Base-by-base conservation (phyloP, 2,329 filamentous ascomycete genomes). In the Neonectria punicea region DNA sequence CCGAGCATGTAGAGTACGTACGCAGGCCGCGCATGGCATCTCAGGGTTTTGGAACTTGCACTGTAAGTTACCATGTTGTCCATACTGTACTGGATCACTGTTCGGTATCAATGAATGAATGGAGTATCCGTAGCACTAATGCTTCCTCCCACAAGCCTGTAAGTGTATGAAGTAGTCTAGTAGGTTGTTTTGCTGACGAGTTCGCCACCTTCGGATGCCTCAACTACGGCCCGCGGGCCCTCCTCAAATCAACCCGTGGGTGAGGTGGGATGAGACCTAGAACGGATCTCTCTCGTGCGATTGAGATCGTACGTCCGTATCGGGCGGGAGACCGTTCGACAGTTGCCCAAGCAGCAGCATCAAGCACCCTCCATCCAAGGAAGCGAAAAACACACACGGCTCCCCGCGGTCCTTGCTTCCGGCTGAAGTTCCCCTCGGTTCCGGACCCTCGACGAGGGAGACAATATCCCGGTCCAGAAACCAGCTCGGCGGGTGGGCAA, bases 401-500 rank as follows among this genome's bases (percentile, higher is more conserved):
- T 20, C 53, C 13, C 53, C 32, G 57, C 57, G 39, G 53, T 22
- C 62, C 47, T 61, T 57, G 58, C 62, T 56, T 51, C 28, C 57
- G 53, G 53, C 41, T 47, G 53, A 16, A 30, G n/a, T 51, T 63
- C 28, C 57, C 53, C 58, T 59, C 47, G 47, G 55, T 58, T 51
- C 51, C 47, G 51, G 36, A 50, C 41, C 36, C 57, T 28, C 34
- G 46, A 53, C 28, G 54, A 58, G 53, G 53, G 61, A 61, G 67
- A 58, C 58, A 51, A 68, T 58, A 34, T 36, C 51, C 47, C 47
- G 51, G 32, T 22, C 58, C 18, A 43, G 41, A 55, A 44, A 60
- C 61, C 61, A 64, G 62, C 58, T 58, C 50, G 65, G 67, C 36
- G 59, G 70, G 62, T 64, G 70, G 58, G 67, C 44, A 36, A 41